Conservation (phyloP, 768 basidiomycete genomes). For the Lentinula boryana region DNA sequence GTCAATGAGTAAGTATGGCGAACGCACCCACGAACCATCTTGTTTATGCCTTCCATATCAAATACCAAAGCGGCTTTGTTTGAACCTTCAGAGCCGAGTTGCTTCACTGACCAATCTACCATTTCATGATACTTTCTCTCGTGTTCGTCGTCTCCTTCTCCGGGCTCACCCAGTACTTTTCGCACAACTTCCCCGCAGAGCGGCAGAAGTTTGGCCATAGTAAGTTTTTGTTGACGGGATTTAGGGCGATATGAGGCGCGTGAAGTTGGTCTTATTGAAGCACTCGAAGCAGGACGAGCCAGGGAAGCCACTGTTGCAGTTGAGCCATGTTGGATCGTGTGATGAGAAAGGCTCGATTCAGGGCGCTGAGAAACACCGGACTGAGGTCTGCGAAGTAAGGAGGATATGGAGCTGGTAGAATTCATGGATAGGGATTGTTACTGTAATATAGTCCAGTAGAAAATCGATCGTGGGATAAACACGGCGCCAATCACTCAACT, state of each 20-base stretch:
- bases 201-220: conserved; percentile 47
- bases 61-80: conserved; percentile 51
- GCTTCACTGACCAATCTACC: conserved; percentile 36
- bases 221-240: conserved; percentile 38
- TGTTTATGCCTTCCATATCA: conserved; percentile 51
- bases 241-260: conserved; percentile 36
- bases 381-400: neutral
- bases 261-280: conserved; percentile 31
- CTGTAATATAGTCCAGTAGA: too few species aligned
- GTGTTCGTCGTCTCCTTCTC: conserved; percentile 29
- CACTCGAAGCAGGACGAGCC: conserved; percentile 25
- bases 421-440: too few species aligned
- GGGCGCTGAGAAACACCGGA: neutral
- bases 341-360: neutral
- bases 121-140: conserved; percentile 48
- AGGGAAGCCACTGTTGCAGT: neutral
- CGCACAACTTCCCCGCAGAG: conserved; percentile 48
- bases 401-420: neutral
- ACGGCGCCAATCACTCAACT: too few species aligned
- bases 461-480: too few species aligned
- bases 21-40: conserved; percentile 45
- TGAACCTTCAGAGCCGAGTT: conserved; percentile 42
- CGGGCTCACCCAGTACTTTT: conserved; percentile 8
- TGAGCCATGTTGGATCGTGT: neutral
- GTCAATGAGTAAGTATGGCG: conserved; percentile 19